phyloP scores from a whole-genome alignment of 257 asterid species.

The Solanum phureja region DNA sequence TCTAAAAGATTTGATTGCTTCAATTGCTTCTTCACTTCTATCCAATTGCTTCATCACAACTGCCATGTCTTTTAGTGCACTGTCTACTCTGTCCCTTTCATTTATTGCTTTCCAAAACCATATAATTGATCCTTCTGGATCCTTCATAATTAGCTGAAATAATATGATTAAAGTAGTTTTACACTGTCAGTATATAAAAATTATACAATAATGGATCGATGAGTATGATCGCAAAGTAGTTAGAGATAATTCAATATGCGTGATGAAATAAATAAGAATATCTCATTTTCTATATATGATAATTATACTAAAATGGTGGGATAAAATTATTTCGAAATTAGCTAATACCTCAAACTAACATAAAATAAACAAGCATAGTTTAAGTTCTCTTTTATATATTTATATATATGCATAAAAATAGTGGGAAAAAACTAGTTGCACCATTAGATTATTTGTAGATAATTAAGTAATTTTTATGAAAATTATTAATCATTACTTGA shows the following conservation, averaged over 20 bases:
- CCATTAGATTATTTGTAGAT: not conserved
- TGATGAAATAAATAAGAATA: not conserved
- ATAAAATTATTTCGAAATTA: not conserved
- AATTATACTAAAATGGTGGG: not conserved
- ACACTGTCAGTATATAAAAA: not conserved
- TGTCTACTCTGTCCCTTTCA: not conserved
- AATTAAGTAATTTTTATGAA: not conserved
- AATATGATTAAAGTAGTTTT: not conserved
- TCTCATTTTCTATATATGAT: not conserved
- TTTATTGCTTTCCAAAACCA: conserved; percentile 69
- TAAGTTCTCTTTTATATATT: no score
- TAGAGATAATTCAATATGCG: not conserved
- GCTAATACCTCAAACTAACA: not conserved
- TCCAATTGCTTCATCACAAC: conserved; percentile 74
- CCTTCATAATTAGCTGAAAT: conserved; percentile 54
- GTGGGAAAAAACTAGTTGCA: not conserved
- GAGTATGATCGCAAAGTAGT: not conserved
- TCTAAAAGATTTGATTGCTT: conserved; percentile 29
- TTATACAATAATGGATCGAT: not conserved
- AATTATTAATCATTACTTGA: no score
- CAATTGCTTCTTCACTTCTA: conserved; percentile 42
- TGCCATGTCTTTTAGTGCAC: conserved; percentile 60
- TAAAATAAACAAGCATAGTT: not conserved
- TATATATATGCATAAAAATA: not conserved
- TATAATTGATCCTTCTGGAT: conserved; percentile 49